Evolutionary conservation across 352 stramenopile genomes (phyloP), one percentile per base, ranked within the genome.

Genomic region (Phytopythium cucurbitacearum): DNA sequence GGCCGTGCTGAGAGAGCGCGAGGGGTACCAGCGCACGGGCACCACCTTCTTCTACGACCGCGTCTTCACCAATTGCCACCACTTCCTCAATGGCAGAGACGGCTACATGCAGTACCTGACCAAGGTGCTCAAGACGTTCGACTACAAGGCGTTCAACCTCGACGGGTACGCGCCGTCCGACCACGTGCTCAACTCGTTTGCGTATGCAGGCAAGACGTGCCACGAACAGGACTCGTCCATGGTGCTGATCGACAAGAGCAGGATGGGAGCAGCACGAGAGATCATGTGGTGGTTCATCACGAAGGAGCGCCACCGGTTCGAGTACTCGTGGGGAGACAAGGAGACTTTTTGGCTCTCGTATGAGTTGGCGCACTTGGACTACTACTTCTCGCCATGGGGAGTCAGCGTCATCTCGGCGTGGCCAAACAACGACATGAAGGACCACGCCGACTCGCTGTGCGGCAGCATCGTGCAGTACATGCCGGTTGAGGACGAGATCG

Each of bases 31-130:
- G 15, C 42, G 13, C 16, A 84, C 67, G 6, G 76, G 73, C 43
- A 83, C 76, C 1, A 73, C 69, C 6, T 87, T 87, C 56, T 87
- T 76, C 65, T 90, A 81, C 62, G 76, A 89, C 52, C 78, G 71
- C 28, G 71, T 85, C 33, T 67, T 76, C 51, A 48, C 47, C 13
- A 38, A 59, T 35, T 63, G 64, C 48, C 53, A 74, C 34, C 68
- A 71, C 8, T 85, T 76, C 48, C 57, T 82, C 45, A 72, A 81
- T 48, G 65, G 55, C n/a, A 44, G 55, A 11, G 62, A 69, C 54
- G 50, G 59, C 7, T 36, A 59, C 37, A 60, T 56, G 54, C 64
- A 69, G 16, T 83, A 85, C 35, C 48, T 87, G 51, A 48, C 48
- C 2, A 53, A 67, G 47, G 61, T 69, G 34, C 54, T 87, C 45